phyloP scores from a whole-genome alignment of 1,139 yeast species.

The Taphrina communis region DNA sequence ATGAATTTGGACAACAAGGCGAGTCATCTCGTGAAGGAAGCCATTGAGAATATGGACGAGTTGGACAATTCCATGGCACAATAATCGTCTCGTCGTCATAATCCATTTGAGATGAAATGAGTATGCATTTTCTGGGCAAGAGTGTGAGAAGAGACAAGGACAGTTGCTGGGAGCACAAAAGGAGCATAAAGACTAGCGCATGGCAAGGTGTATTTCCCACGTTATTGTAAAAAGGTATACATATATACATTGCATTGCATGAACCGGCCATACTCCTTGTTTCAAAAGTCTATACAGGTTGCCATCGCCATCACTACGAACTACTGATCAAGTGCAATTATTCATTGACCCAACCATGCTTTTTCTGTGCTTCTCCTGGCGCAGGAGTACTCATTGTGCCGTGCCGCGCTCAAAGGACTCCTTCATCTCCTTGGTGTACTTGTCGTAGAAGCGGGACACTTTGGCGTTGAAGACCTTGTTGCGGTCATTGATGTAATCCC shows the following conservation, averaged over 20 bases:
- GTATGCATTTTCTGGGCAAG: too few relatives aligned
- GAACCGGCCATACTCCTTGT: background rate
- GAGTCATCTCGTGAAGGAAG: conserved; percentile 81
- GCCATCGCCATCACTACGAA: conserved; percentile 1
- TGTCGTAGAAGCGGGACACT: conserved; percentile 64
- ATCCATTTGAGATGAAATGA: too few relatives aligned
- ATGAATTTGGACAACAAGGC: conserved; percentile 93
- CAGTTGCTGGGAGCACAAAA: background rate
- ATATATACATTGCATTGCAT: background rate
- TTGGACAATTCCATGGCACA: conserved; percentile 24
- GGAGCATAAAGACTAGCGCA: conserved; percentile 4
- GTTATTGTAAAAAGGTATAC: conserved; percentile 1
- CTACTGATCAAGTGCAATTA: background rate
- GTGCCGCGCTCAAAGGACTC: conserved; percentile 56
- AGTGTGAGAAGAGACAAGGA: too few relatives aligned
- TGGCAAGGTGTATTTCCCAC: background rate
- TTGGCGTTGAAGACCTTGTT: conserved; percentile 80
- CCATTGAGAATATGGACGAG: conserved; percentile 50
- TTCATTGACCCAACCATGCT: too few relatives aligned
- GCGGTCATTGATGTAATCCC: conserved; percentile 66
- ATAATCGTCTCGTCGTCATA: background rate
- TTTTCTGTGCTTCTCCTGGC: too few relatives aligned
- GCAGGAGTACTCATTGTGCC: conserved; percentile 48
- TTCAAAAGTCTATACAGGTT: background rate
- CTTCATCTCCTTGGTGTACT: conserved; percentile 54